Evolutionary conservation across 257 asterid genomes (phyloP), one percentile per base, ranked within the genome.

Genomic region (Leptodermis oblonga): DNA sequence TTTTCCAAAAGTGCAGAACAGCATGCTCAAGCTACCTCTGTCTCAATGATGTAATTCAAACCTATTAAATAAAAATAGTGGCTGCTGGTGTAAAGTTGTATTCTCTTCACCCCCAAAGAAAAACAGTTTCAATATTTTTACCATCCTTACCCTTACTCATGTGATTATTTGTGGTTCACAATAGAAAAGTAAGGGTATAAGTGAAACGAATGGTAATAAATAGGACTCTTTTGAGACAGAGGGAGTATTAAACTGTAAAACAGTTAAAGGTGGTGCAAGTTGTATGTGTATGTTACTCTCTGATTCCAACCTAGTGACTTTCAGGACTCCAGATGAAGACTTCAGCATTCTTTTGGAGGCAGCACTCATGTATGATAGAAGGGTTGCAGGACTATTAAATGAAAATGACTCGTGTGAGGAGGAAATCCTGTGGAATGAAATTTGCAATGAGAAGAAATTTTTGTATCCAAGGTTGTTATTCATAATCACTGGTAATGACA

Each of bases 321-420:
- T 73, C 81, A 93, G 97, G 99, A 93, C 97, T 62, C 92, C 94
- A 20, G 97, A 93, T 81, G 99, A 93, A 83, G 97, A 93, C 75
- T 90, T 93, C 70, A 80, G 90, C 73, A 91, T 90, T 76, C 93
- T 93, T 75, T 78, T 93, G 69, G 99, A 90, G 82, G 99, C 97
- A 30, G 99, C 99, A 71, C 86, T 93, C 62, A 89, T 90, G 95
- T 93, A 93, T 75, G 99, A 91, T 82, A 81, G 97, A 76, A 90
- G 97, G 20, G 96, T 93, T 70, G 88, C 99, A 72, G 96, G 92
- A 69, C 72, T 80, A 54, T 69, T 88, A 59, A 84, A 88, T 26
- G 99, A 93, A 85, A 84, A 83, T 78, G 97, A 89, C 77, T 77
- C 82, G 63, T 71, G 60, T 63, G 84, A 81, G 63, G 88, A 87